Base-by-base conservation (phyloP, 75 land plant species). In the Selaginella tamariscina region DNA sequence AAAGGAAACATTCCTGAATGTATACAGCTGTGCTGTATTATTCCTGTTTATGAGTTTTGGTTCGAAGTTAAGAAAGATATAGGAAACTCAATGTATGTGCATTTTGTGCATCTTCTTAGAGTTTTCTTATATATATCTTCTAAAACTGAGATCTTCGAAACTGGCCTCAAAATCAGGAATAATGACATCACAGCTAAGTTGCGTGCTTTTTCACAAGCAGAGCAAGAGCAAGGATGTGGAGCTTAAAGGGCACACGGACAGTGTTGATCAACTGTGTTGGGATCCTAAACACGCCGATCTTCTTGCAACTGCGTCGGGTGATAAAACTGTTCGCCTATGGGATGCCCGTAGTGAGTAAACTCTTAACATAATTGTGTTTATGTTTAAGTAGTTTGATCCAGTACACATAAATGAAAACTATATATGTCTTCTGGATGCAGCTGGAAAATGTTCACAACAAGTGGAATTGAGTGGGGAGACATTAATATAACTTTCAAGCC, bases 241-340 rank as follows among this genome's bases (percentile, higher is more conserved):
- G 65, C 67, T 91, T 71, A 91, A 86, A 66, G 97, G 97, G 65
- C 97, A 91, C 57, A 79, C 87, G 30, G 97, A 91, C 65, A 88
- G 97, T 79, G 97, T 91, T 27, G 97, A 91, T 65, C 97, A 91
- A 75, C 82, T 91, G 8, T 88, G 97, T 59, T 91, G 97, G 97
- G 97, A 91, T 49, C 97, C 97, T 27, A 91, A 84, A 68, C 97
- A 91, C 82, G 70, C 95, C 70, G 97, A 91, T 70, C 64, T 91
- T 32, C 71, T 91, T 56, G 97, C 97, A 29, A 91, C 97, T 55
- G 93, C 94, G 29, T 85, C 97, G 1, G 97, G 97, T 32, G 97
- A 91, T 69, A 91, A 84, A 73, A 88, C 97, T 65, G 94, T 91
- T 56, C 88, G 97, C 15, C 79, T 91, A 39, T 91, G 97, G 97